Percentiles rank a stretch among this genome's conserved stretches.
phyloP scores from a whole-genome alignment of 345 rosid genomes.

The Trapa bicornis region DNA sequence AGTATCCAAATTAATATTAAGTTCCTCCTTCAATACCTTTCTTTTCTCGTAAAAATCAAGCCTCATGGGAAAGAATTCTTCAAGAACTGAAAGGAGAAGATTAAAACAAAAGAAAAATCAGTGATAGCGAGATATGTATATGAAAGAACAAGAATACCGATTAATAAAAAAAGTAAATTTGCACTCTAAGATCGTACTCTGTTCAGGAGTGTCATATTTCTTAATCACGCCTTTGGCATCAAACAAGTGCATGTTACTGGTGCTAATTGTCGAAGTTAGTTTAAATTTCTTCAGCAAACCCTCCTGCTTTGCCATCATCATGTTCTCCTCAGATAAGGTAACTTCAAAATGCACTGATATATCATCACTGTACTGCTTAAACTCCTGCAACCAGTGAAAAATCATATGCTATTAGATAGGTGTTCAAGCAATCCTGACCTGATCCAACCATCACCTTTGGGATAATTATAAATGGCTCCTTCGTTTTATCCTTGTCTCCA shows the following conservation, averaged over 20 bases:
- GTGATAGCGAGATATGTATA: neutral
- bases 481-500: constrained; percentile 17
- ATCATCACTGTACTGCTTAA: constrained; percentile 32
- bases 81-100: constrained; percentile 50
- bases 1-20: neutral
- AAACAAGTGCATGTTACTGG: constrained; percentile 95
- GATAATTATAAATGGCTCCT: constrained; percentile 32
- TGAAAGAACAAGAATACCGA: neutral
- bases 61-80: constrained; percentile 70
- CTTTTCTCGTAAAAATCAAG: constrained; percentile 56
- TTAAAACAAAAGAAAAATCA: neutral
- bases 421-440: neutral
- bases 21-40: constrained; percentile 30
- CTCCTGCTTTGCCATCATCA: constrained; percentile 50
- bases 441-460: neutral
- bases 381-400: constrained; percentile 30
- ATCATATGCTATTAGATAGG: constrained; percentile 10
- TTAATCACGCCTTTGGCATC: constrained; percentile 53
- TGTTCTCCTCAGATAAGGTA: constrained; percentile 40
- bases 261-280: constrained; percentile 48
- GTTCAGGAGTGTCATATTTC: constrained; percentile 80
- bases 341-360: constrained; percentile 36
- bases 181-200: constrained; percentile 30
- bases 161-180: neutral
- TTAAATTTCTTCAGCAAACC: constrained; percentile 81